These are phyloP conservation scores for Musa itinerans DNA, from an alignment of 176 grass and related monocot genomes.

Conservation along the genomic window DNA sequence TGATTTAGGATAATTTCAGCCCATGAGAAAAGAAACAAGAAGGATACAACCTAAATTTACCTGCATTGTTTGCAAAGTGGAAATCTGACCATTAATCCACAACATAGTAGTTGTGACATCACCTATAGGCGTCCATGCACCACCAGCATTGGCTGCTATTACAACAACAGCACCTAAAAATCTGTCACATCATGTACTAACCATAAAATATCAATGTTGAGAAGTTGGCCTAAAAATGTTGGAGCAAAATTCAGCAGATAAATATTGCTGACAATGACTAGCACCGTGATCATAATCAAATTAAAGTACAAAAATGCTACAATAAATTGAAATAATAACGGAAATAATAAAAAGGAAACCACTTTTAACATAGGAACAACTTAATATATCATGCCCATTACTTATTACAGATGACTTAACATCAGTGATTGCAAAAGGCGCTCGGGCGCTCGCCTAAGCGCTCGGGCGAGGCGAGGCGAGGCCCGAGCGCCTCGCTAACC, in stretches of 20 bases:
- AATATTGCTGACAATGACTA: not conserved
- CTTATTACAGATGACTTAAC: no score
- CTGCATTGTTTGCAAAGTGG: constrained; percentile 70
- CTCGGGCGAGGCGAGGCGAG: no score
- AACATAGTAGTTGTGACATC: constrained; percentile 98
- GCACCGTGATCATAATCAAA: not conserved
- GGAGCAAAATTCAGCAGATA: not conserved
- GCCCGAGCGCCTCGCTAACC: no score
- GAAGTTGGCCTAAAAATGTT: not conserved
- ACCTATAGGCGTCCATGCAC: constrained; percentile 98
- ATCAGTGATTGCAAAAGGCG: no score
- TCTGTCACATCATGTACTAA: constrained; percentile 45
- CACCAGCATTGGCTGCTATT: constrained; percentile 91
- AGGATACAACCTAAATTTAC: constrained; percentile 30
- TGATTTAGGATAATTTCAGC: constrained; percentile 3
- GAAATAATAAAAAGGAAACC: not conserved
- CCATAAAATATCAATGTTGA: not conserved
- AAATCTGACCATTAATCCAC: constrained; percentile 94
- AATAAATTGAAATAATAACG: not conserved
- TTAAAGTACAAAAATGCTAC: not conserved
- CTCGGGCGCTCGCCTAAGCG: no score
- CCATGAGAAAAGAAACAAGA: not conserved
- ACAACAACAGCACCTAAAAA: constrained; percentile 91
- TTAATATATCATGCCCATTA: no score
- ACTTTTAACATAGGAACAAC: no score